Percentiles rank a stretch among this genome's conserved stretches.
These are phyloP conservation scores for Rhynchospora tenuis DNA, from an alignment of 176 grass and related monocot genomes.

Conservation along the genomic window DNA sequence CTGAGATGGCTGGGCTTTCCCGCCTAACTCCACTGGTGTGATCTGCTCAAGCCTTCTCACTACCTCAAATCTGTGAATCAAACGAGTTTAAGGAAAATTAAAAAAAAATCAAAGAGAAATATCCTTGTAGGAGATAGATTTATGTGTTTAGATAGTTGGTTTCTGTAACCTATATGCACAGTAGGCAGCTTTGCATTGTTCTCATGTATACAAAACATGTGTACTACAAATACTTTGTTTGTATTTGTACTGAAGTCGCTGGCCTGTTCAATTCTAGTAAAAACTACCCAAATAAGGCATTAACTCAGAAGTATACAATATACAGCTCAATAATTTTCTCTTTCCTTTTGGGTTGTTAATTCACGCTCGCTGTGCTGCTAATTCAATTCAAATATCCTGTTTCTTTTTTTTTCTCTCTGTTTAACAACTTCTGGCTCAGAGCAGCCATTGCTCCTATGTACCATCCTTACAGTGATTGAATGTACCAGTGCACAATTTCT, in stretches of 20 bases:
- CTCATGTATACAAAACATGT: neutral
- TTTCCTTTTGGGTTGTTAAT: neutral
- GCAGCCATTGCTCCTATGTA: neutral
- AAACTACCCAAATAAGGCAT: neutral
- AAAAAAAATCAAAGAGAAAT: neutral
- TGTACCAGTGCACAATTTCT: neutral
- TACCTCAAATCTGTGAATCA: conserved; percentile 60
- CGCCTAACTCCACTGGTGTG: conserved; percentile 81
- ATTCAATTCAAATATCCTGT: neutral
- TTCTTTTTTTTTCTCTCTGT: neutral
- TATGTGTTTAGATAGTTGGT: neutral
- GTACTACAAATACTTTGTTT: neutral
- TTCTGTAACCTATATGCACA: neutral
- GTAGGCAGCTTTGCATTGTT: neutral
- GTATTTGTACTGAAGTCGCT: neutral
- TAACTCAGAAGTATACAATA: neutral
- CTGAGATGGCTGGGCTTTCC: conserved; percentile 75
- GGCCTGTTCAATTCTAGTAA: neutral
- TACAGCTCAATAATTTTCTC: neutral
- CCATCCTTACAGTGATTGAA: neutral
- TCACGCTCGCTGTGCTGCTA: neutral
- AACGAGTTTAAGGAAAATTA: conserved; percentile 3
- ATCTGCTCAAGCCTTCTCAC: conserved; percentile 79
- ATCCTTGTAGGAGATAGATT: neutral
- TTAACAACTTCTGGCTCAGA: neutral